Percentiles rank a stretch among this genome's conserved stretches.
phyloP scores from a whole-genome alignment of 768 basidiomycete genomes.

The Royoungia palumana region DNA sequence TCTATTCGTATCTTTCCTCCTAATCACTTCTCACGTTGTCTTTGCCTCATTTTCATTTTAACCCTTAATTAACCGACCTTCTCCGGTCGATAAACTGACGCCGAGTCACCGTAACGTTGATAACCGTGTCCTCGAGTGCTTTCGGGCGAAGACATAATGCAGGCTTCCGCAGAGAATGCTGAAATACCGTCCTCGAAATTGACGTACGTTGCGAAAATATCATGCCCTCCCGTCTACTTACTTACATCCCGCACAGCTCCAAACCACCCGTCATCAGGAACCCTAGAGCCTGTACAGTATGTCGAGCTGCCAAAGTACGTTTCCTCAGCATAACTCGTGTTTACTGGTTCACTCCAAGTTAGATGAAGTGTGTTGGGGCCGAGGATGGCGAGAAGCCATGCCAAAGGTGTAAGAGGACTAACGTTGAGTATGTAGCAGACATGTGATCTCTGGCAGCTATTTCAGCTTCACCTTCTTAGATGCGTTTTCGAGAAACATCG shows the following conservation, averaged over 20 bases:
- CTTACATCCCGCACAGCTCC: slow-evolving; percentile 26
- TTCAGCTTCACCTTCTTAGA: slow-evolving; percentile 36
- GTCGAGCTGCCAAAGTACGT: slow-evolving; percentile 74
- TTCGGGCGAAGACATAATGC: slow-evolving; percentile 24
- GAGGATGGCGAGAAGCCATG: slow-evolving; percentile 80
- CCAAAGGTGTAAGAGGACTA: slow-evolving; percentile 80
- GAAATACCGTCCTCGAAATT: slow-evolving; percentile 33
- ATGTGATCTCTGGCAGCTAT: slow-evolving; percentile 4
- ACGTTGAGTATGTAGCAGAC: slow-evolving; percentile 56
- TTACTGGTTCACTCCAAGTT: slow-evolving; percentile 14
- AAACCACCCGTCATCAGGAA: slow-evolving; percentile 47
- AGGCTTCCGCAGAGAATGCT: slow-evolving; percentile 23
- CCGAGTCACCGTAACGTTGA: slow-evolving; percentile 40
- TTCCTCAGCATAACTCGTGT: slow-evolving; percentile 13
- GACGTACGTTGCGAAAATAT: slow-evolving; percentile 15
- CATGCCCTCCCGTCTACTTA: slow-evolving; percentile 10
- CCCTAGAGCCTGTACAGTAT: slow-evolving; percentile 76
- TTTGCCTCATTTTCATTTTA: slow-evolving; percentile 26
- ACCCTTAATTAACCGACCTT: slow-evolving; percentile 39
- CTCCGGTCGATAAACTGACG: slow-evolving; percentile 41
- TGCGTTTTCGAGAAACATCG: slow-evolving; percentile 89
- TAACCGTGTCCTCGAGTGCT: slow-evolving; percentile 30
- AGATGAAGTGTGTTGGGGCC: slow-evolving; percentile 93
- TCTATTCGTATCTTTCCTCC: not conserved
- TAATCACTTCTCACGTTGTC: slow-evolving; percentile 7